These are phyloP conservation scores for Boechera retrofracta DNA, from an alignment of 345 rosid species.

Conservation along the genomic window DNA sequence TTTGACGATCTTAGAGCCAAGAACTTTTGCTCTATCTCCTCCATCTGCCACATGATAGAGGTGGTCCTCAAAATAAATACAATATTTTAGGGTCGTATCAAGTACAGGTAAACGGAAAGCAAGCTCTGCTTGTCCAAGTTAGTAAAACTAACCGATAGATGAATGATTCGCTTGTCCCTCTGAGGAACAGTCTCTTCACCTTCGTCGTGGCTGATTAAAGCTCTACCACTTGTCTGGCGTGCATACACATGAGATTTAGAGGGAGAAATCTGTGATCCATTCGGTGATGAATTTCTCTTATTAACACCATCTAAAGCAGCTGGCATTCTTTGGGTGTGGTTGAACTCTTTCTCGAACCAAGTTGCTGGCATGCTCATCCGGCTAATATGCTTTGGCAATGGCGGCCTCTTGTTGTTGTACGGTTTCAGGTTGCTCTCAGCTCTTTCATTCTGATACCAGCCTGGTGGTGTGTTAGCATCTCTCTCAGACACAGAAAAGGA, in stretches of 20 bases:
- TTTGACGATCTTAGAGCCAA: conserved; percentile 42
- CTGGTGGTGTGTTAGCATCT: conserved; percentile 50
- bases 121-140: conserved; percentile 20
- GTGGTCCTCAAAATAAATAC: conserved; percentile 9
- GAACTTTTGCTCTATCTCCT: conserved; percentile 50
- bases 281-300: conserved; percentile 43
- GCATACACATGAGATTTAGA: conserved; percentile 44
- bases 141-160: conserved; percentile 48
- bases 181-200: conserved; percentile 38
- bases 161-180: conserved; percentile 50
- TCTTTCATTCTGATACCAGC: conserved; percentile 49
- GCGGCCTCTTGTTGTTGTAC: conserved; percentile 40
- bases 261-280: conserved; percentile 48
- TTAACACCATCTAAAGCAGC: conserved; percentile 30
- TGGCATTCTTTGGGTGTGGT: conserved; percentile 33
- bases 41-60: conserved; percentile 50
- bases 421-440: conserved; percentile 48
- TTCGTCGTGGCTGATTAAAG: conserved; percentile 37
- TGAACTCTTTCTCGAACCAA: conserved; percentile 49
- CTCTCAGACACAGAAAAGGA: conserved; percentile 46
- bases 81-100: conserved; percentile 10
- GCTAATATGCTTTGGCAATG: conserved; percentile 37
- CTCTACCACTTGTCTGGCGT: conserved; percentile 42
- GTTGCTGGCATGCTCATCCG: conserved; percentile 44
- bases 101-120: conserved; percentile 27